phyloP scores from a whole-genome alignment of 345 rosid genomes.

The Brassica rapa region DNA sequence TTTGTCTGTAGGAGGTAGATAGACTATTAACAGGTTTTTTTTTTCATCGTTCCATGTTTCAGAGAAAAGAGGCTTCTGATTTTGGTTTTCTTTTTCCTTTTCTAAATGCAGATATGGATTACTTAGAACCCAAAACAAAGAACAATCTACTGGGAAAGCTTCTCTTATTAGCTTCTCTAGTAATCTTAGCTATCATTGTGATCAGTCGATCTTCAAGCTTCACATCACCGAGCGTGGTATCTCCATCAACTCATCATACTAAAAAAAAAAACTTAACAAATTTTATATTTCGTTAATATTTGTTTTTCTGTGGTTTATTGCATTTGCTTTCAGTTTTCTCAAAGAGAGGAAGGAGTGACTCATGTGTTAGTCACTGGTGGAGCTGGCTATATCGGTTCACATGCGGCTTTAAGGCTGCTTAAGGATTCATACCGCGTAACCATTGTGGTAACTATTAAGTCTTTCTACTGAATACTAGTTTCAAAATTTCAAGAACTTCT shows the following conservation, averaged over 20 bases:
- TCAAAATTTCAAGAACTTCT: background rate
- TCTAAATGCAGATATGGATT: constrained; percentile 50
- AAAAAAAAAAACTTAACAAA: background rate
- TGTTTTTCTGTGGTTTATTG: background rate
- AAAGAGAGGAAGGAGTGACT: constrained; percentile 65
- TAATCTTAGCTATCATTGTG: constrained; percentile 78
- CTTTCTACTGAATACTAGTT: background rate
- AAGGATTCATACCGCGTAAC: constrained; percentile 80
- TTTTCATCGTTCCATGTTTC: background rate
- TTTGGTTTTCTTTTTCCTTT: background rate
- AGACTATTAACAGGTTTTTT: background rate
- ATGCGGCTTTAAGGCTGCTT: constrained; percentile 79
- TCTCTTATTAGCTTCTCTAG: constrained; percentile 65
- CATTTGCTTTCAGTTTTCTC: constrained; percentile 53
- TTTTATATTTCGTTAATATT: background rate
- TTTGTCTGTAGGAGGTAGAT: constrained; percentile 56
- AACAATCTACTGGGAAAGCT: constrained; percentile 66
- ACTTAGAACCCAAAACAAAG: constrained; percentile 76
- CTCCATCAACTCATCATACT: constrained; percentile 4
- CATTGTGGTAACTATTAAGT: constrained; percentile 59
- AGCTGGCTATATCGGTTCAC: constrained; percentile 96
- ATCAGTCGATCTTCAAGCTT: constrained; percentile 75
- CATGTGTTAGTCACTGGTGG: constrained; percentile 98
- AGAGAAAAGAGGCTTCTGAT: background rate
- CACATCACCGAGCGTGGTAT: constrained; percentile 69